phyloP scores from a whole-genome alignment of 805 yeast species.

The Candida ulmi region DNA sequence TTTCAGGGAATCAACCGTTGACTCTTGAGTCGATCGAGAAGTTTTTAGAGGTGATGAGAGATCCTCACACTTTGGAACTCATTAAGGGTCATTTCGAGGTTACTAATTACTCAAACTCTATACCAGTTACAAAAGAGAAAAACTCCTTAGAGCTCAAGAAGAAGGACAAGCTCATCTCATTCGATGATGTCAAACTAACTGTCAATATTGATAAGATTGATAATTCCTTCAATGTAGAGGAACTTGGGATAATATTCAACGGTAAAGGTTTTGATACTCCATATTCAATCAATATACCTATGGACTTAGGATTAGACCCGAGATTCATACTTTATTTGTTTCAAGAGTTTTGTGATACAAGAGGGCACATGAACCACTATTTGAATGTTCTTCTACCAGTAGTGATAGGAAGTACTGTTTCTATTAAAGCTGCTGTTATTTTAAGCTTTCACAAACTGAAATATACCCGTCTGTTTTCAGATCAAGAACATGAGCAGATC shows the following conservation, averaged over 20 bases:
- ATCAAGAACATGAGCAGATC: slow-evolving; percentile 5
- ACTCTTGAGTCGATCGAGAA: background rate
- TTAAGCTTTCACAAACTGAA: slow-evolving; percentile 5
- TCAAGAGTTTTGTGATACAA: slow-evolving; percentile 1
- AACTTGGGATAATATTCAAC: background rate
- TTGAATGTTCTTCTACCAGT: slow-evolving; percentile 8
- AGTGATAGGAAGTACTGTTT: slow-evolving; percentile 12
- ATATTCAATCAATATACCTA: slow-evolving; percentile 1
- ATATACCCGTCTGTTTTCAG: slow-evolving; percentile 4
- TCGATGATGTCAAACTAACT: background rate
- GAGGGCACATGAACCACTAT: background rate
- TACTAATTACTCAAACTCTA: background rate
- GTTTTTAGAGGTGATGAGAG: background rate
- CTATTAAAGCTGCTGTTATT: slow-evolving; percentile 8
- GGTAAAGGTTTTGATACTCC: background rate
- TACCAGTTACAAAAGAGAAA: background rate
- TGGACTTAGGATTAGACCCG: background rate
- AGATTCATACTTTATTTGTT: background rate
- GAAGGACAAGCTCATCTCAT: background rate
- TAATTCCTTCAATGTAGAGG: background rate
- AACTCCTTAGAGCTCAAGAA: background rate
- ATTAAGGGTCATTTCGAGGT: background rate
- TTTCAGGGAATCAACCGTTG: background rate
- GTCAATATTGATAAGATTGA: slow-evolving; percentile 1
- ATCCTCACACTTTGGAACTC: background rate